Evolutionary conservation across 306 rosid genomes (phyloP), one percentile per base, ranked within the genome.

Genomic region (Sophora flavescens): DNA sequence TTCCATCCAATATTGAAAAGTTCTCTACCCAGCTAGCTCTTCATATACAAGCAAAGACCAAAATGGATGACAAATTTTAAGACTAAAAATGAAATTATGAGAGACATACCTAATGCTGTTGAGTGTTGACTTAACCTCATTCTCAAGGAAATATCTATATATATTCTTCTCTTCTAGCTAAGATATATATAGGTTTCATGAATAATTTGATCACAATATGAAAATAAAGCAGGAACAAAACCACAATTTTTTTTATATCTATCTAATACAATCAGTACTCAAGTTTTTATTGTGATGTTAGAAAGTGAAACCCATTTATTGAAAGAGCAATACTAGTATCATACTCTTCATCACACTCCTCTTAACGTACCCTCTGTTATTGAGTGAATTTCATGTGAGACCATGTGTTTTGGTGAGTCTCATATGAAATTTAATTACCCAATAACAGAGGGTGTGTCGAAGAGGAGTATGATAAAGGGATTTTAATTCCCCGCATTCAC

Each of bases 121-220:
- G 75, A 64, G 79, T 47, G 39, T 22, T 47, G 11, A 62, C 32
- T 3, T 3, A 56, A 6, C 8, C 63, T 12, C 53, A 32, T 26
- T 41, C 4, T 73, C 61, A 74, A 32, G 8, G 7, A 41, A 22
- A 22, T 8, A 35, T 16, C 14, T 63, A 5, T 15, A 8, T 4
- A 38, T 74, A 22, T 22, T 61, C 44, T 33, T 63, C 60, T 38
- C 70, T 35, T 82, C 71, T 56, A 1, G 71, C 47, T 38, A 76
- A 52, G 44, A 61, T 48, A 35, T 44, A 39, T 33, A 15, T 6
- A 4, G 47, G 32, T 35, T 70, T 38, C n/a, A 26, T 63, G 7
- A 33, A 8, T 51, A 44, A 50, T 70, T 35, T 52, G 17, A 70
- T 52, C 32, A 14, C 45, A 30, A 50, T 4, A 8, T n/a, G 36